Evolutionary conservation across 768 basidiomycete species (phyloP).

Genomic region (Suillus discolor): DNA sequence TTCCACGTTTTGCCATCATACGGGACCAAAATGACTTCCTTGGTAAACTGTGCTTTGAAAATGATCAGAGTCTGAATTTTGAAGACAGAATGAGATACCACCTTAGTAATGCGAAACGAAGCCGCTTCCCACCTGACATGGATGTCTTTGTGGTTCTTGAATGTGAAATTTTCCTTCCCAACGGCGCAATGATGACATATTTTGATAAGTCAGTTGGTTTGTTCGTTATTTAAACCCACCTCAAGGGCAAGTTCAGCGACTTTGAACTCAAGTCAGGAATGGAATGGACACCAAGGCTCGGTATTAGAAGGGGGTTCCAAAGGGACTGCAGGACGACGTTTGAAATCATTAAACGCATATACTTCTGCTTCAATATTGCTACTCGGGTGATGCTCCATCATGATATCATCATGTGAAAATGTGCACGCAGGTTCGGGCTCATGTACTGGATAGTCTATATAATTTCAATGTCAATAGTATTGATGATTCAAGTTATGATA

Average conservation of each 20-base stretch:
- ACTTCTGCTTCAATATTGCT: slow-evolving; percentile 11
- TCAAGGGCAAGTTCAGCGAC: slow-evolving; percentile 30
- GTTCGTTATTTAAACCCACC: slow-evolving; percentile 19
- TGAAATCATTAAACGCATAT: slow-evolving; percentile 20
- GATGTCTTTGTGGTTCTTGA: slow-evolving; percentile 24
- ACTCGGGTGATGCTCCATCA: slow-evolving; percentile 19
- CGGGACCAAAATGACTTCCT: neutral
- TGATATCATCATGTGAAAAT: neutral
- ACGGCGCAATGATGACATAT: no score
- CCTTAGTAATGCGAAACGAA: slow-evolving; percentile 9
- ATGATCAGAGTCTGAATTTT: neutral
- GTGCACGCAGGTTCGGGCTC: neutral
- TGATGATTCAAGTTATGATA: neutral
- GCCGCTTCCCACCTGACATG: slow-evolving; percentile 23
- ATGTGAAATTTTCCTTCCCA: slow-evolving; percentile 15
- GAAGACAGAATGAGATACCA: neutral
- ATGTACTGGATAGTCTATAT: neutral
- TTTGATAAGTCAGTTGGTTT: slow-evolving; percentile 22
- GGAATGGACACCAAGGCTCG: slow-evolving; percentile 35
- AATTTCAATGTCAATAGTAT: neutral
- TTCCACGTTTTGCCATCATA: slow-evolving; percentile 21
- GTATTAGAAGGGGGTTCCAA: neutral
- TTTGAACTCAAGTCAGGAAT: slow-evolving; percentile 30
- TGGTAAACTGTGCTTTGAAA: slow-evolving; percentile 15
- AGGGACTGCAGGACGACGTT: neutral